Evolutionary conservation across 148 eudicot genomes (phyloP).

Genomic region (Rhododendron mucronatum): DNA sequence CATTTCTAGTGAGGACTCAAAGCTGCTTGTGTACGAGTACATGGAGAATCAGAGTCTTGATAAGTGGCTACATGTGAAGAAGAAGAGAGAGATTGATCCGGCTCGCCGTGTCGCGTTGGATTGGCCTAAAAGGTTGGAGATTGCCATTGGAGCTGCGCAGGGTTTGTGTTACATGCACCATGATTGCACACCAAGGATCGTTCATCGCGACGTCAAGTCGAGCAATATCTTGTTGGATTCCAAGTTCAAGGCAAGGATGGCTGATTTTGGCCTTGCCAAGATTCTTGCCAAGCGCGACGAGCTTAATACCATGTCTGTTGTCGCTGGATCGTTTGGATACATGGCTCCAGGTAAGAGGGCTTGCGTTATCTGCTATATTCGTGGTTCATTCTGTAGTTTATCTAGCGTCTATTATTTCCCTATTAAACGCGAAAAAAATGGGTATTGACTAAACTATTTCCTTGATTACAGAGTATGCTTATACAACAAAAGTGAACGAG

Average conservation of each 20-base stretch:
- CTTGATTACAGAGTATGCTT: conserved; percentile 37
- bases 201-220: conserved; percentile 62
- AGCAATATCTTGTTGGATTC: conserved; percentile 55
- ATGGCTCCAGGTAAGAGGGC: conserved; percentile 49
- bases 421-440: not conserved
- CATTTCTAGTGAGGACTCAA: conserved; percentile 54
- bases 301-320: conserved; percentile 40
- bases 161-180: conserved; percentile 58
- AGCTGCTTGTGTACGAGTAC: conserved; percentile 68
- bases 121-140: conserved; percentile 47
- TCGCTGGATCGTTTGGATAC: conserved; percentile 61
- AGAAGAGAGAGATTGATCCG: not conserved
- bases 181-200: conserved; percentile 40
- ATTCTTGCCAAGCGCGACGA: conserved; percentile 29
- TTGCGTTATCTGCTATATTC: not conserved
- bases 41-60: conserved; percentile 53
- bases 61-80: conserved; percentile 13
- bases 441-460: not conserved
- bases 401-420: not conserved
- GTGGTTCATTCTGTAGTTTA: not conserved
- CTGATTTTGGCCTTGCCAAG: conserved; percentile 58
- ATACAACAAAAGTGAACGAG: conserved; percentile 46
- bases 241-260: conserved; percentile 46
- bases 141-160: conserved; percentile 49
- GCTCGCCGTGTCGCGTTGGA: conserved; percentile 13